A percentile compares a stretch with the other conserved stretches of the same genome.
Conservation (phyloP, 768 basidiomycete genomes). For the Psilocybe subaeruginosa region DNA sequence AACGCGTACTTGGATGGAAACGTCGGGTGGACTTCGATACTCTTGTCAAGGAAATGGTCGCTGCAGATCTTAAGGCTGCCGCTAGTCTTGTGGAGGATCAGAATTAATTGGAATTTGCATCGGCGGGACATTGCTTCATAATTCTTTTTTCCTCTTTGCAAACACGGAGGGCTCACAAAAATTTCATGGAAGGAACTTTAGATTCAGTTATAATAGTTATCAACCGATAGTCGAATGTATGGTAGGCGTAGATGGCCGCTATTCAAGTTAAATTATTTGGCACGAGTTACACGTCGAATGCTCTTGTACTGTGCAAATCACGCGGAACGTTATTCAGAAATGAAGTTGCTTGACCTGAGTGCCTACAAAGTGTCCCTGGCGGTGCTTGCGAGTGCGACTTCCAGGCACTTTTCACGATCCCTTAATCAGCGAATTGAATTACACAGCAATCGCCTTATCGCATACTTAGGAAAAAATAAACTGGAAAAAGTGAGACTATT, state of each 20-base stretch:
- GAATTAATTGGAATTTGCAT: conserved; percentile 47
- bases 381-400: too few relatives aligned
- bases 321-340: too few relatives aligned
- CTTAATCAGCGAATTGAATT: too few relatives aligned
- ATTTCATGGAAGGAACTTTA: not conserved
- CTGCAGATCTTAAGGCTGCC: conserved; percentile 75
- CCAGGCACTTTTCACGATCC: too few relatives aligned
- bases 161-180: not conserved
- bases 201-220: not conserved
- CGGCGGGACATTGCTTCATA: not conserved
- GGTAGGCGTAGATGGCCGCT: not conserved
- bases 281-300: too few relatives aligned
- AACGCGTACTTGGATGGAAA: conserved; percentile 88
- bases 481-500: too few relatives aligned
- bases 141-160: not conserved
- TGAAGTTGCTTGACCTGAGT: too few relatives aligned
- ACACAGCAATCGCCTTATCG: too few relatives aligned
- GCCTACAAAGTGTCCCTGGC: too few relatives aligned
- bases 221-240: not conserved
- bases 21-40: conserved; percentile 81
- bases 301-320: too few relatives aligned
- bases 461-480: too few relatives aligned
- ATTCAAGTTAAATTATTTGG: not conserved
- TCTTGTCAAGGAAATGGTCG: conserved; percentile 93
- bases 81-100: conserved; percentile 81